Evolutionary conservation across 805 yeast species (phyloP).

Genomic region (Zygosaccharomyces bisporus): DNA sequence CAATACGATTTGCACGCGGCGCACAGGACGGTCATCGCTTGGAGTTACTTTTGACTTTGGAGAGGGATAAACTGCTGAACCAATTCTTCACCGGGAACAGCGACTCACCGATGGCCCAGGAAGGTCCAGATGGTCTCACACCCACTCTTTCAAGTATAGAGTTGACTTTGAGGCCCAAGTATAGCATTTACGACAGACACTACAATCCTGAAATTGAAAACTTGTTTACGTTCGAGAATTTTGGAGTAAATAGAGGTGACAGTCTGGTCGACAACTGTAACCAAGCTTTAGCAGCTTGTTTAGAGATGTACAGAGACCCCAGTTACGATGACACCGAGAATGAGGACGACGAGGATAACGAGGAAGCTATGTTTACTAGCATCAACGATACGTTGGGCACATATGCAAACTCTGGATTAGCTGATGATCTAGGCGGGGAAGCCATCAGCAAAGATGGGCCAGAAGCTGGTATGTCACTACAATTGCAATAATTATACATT

Average conservation of each 20-base stretch:
- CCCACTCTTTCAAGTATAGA: constrained; percentile 29
- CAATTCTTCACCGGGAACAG: constrained; percentile 22
- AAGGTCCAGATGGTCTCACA: not conserved
- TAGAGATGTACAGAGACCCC: constrained; percentile 26
- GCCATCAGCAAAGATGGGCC: not conserved
- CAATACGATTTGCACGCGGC: constrained; percentile 12
- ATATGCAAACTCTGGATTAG: constrained; percentile 8
- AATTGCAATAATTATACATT: not conserved
- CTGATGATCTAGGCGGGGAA: constrained; percentile 7
- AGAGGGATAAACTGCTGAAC: constrained; percentile 26
- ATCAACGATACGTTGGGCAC: constrained; percentile 7
- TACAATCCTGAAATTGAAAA: constrained; percentile 36
- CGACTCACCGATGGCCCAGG: constrained; percentile 3
- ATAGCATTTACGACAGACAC: constrained; percentile 37
- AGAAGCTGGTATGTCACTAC: not conserved
- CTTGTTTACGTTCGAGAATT: constrained; percentile 37
- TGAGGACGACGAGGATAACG: constrained; percentile 2
- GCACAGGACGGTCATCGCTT: constrained; percentile 28
- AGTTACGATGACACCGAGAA: constrained; percentile 11
- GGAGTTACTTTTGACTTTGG: constrained; percentile 29
- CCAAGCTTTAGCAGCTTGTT: constrained; percentile 37
- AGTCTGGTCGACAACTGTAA: constrained; percentile 38
- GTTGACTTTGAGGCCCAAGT: constrained; percentile 37
- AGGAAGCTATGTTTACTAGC: constrained; percentile 3
- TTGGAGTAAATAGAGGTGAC: constrained; percentile 42